Evolutionary conservation across 495 filamentous ascomycete genomes (phyloP), one percentile per base, ranked within the genome.

Genomic region (Pseudoneurospora amorphoporcata): DNA sequence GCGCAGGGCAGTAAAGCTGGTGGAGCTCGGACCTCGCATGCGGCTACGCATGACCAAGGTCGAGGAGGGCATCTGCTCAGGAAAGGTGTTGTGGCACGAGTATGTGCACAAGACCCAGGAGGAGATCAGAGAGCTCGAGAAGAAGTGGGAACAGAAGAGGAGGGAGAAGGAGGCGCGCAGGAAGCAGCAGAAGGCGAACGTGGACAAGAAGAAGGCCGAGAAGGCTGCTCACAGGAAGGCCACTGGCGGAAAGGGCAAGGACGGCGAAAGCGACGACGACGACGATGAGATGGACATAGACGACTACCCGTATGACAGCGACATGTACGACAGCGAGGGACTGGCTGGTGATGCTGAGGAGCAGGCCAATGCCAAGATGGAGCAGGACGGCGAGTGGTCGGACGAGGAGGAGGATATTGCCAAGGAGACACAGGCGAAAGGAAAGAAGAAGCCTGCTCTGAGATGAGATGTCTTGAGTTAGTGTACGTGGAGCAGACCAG

Each of bases 31-130:
- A 0, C 95, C 95, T 3, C 90, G 95, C 70, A 88, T 99, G 91
- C 91, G 87, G 76, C 82, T 99, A 40, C 88, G 95, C 53, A 87
- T 99, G 87, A 91, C 91, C 70, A 98, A 99, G 82, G 94, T 99
- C 12, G 95, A 99, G 79, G 96, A 98, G 74, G 96, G 94, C 17
- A 80, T 98, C 14, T 98, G 94, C 77, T 87, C 88, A 40, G 95
- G 95, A 45, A 94, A 93, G 82, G 87, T 97, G 41, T 92, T 99
- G 91, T 98, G 96, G 95, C 96, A 99, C 82, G 94, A 97, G 77
- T 95, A 90, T 76, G 87, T 97, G 71, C 86, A 87, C 76, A 99
- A 98, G 85, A 89, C 90, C 2, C 88, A 88, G 75, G 84, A 88
- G 43, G 95, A 98, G 78, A 82, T 92, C 58, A 88, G 88, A 78